Evolutionary conservation across 176 grass and related monocot species (phyloP).

Genomic region (Hordeum vulgare): MorexV3_pseudomolecules_assembly NC_058518.1:39451269-39451768

Average conservation of each 20-base stretch:
- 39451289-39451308: conserved; percentile 69
- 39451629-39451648: conserved; percentile 21
- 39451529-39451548: conserved; percentile 58
- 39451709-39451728: neutral
- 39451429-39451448: conserved; percentile 88
- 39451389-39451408: conserved; percentile 53
- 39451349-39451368: conserved; percentile 4
- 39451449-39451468: conserved; percentile 72
- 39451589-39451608: conserved; percentile 57
- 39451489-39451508: conserved; percentile 97
- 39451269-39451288: conserved; percentile 51
- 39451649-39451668: conserved; percentile 54
- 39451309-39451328: conserved; percentile 63
- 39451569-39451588: conserved; percentile 69
- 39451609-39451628: conserved; percentile 86
- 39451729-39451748: neutral
- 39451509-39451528: conserved; percentile 71
- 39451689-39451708: neutral
- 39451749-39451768: neutral
- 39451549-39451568: conserved; percentile 93
- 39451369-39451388: conserved; percentile 12
- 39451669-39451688: neutral
- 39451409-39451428: conserved; percentile 76
- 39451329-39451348: conserved; percentile 17
- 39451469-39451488: conserved; percentile 92